Base-by-base conservation (phyloP, 441 rosid genomes). In the Populus hybrid region DNA sequence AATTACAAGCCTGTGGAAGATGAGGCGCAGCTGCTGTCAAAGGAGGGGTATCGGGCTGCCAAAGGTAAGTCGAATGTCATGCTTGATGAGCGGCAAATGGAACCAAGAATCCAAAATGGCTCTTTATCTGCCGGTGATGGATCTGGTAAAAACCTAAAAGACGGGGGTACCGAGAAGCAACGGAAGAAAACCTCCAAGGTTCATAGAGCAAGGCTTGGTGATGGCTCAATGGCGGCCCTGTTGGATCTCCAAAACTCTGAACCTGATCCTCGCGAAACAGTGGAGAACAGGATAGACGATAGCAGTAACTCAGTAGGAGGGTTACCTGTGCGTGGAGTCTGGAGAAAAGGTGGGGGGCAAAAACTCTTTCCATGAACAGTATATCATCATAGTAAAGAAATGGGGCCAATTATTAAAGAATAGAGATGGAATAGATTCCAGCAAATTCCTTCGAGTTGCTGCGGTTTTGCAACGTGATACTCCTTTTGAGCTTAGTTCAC, bases 151-250 rank as follows among this genome's bases (percentile, higher is more conserved):
- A 80, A 63, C 42, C 20, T 70, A 3, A 85, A 68, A 31, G 88
- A 83, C 67, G 86, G 84, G 36, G 84, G 80, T 33, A 81, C 84
- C 42, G 87, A 80, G 74, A 92, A 89, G 83, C 96, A 85, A 42
- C 79, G 86, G 72, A 94, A 93, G 90, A 95, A 92, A 81, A 90
- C 92, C 61, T 88, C 94, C 0, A 95, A 93, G 83, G 90, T 93
- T 79, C 93, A 87, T 59, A 87, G 95, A 74, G 84, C 76, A 70
- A 85, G 95, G 78, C 86, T 95, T 56, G 97, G 98, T 40, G 97
- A 91, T 83, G 94, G 96, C 67, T 91, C 97, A 45, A 83, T 88
- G 87, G 90, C 89, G 45, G 88, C 94, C 28, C 78, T 86, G 20
- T 38, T 87, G 75, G 91, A 91, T 85, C 68, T 79, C 0, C 86